These are phyloP conservation scores for Scutellaria barbata DNA, from an alignment of 257 asterid genomes.

Conservation along the genomic window DNA sequence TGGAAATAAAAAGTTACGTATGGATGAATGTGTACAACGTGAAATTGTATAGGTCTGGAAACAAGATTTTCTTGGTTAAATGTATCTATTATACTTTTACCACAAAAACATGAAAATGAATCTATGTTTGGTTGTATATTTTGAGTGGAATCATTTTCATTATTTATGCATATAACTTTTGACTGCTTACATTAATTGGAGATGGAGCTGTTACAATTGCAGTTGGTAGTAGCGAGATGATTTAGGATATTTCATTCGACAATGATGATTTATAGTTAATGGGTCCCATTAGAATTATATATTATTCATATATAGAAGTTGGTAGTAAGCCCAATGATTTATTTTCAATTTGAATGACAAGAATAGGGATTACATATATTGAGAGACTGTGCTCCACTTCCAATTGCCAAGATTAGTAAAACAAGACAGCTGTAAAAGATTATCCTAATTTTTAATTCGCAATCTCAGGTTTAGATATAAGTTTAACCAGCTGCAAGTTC, in stretches of 20 bases:
- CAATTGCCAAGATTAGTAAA: not conserved
- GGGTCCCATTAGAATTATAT: no score
- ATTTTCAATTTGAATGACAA: no score
- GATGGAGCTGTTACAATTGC: not conserved
- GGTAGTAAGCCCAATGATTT: no score
- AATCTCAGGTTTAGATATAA: constrained; percentile 12
- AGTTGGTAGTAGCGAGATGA: not conserved
- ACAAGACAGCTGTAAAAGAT: not conserved
- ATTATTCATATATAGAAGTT: no score
- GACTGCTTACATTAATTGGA: not conserved
- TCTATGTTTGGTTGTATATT: not conserved
- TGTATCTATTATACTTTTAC: not conserved
- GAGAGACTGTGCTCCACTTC: no score
- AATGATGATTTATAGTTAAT: no score
- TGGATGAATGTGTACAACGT: not conserved
- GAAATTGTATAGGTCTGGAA: not conserved
- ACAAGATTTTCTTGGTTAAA: not conserved
- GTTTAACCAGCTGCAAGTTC: constrained; percentile 19
- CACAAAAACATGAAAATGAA: not conserved
- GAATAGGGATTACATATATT: no score
- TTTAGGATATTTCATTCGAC: not conserved
- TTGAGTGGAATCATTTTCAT: not conserved
- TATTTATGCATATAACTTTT: not conserved
- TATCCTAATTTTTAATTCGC: constrained; percentile 18
- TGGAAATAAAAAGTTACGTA: not conserved